Percentiles rank a stretch among this genome's conserved stretches.
Evolutionary conservation across 805 yeast species (phyloP).

Genomic region (Metschnikowia borealis): DNA sequence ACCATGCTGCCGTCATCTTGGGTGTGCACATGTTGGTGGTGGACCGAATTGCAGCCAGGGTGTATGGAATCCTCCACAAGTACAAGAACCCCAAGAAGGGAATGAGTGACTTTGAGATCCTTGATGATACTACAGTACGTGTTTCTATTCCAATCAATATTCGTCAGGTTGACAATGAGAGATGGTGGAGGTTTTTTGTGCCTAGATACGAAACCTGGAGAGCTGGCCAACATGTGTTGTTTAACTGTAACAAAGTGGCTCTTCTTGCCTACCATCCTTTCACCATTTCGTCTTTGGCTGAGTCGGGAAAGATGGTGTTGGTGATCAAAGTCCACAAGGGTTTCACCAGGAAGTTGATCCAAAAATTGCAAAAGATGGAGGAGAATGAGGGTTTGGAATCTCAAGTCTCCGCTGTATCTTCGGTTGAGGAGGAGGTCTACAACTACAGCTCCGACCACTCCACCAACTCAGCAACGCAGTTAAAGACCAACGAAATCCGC

Average conservation of each 20-base stretch:
- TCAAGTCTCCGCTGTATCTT: neutral
- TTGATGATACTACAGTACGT: constrained; percentile 40
- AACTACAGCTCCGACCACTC: neutral
- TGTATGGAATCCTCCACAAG: constrained; percentile 30
- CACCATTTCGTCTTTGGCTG: constrained; percentile 40
- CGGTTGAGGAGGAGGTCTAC: neutral
- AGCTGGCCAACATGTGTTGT: constrained; percentile 45
- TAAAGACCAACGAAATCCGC: neutral
- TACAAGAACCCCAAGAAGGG: constrained; percentile 37
- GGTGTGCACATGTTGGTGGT: constrained; percentile 41
- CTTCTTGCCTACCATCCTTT: constrained; percentile 45
- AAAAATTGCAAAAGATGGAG: constrained; percentile 22
- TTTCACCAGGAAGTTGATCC: constrained; percentile 36
- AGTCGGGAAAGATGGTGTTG: constrained; percentile 36
- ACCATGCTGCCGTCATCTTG: constrained; percentile 32
- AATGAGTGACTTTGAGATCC: constrained; percentile 31
- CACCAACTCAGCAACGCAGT: constrained; percentile 2
- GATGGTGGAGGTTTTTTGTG: constrained; percentile 27
- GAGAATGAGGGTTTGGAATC: constrained; percentile 11
- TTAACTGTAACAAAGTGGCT: constrained; percentile 38
- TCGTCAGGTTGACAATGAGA: constrained; percentile 13
- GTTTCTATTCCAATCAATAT: constrained; percentile 35
- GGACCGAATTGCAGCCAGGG: constrained; percentile 34
- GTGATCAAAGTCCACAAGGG: constrained; percentile 41
- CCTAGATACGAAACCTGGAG: constrained; percentile 43